These are phyloP conservation scores for Middelhovenomyces tepae DNA, from an alignment of 805 yeast species.

Conservation along the genomic window DNA sequence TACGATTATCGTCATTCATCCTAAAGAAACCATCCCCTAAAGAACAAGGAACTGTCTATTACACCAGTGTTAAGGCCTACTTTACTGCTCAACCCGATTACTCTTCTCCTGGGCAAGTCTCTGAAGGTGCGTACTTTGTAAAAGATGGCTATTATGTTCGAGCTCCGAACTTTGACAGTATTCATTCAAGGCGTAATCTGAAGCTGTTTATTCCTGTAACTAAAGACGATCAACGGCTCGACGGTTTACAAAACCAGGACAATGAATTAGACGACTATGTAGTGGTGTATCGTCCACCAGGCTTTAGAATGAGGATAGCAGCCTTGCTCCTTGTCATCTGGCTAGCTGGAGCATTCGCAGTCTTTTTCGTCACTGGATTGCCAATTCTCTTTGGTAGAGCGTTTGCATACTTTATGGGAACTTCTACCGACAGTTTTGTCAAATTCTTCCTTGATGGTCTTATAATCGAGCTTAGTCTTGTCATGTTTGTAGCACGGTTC, in stretches of 20 bases:
- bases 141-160: slow-evolving; percentile 78
- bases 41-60: slow-evolving; percentile 63
- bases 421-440: too few relatives aligned
- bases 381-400: slow-evolving; percentile 25
- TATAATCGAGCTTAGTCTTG: too few relatives aligned
- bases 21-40: slow-evolving; percentile 50
- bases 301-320: slow-evolving; percentile 52
- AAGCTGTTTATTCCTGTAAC: slow-evolving; percentile 77
- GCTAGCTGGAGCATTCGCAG: slow-evolving; percentile 29
- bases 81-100: slow-evolving; percentile 47
- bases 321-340: slow-evolving; percentile 40
- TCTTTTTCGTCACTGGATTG: slow-evolving; percentile 16
- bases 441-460: too few relatives aligned
- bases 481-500: too few relatives aligned
- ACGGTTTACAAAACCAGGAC: slow-evolving; percentile 33
- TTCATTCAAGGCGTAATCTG: slow-evolving; percentile 48
- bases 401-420: slow-evolving; percentile 7
- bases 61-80: slow-evolving; percentile 41
- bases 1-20: slow-evolving; percentile 78
- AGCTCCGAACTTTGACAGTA: slow-evolving; percentile 78
- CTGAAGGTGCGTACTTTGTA: slow-evolving; percentile 47
- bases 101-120: slow-evolving; percentile 42
- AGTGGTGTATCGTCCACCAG: slow-evolving; percentile 82
- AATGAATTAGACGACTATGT: slow-evolving; percentile 43
- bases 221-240: slow-evolving; percentile 57